Evolutionary conservation across 176 grass and related monocot species (phyloP).

Genomic region (Rhynchospora tenuis): DNA sequence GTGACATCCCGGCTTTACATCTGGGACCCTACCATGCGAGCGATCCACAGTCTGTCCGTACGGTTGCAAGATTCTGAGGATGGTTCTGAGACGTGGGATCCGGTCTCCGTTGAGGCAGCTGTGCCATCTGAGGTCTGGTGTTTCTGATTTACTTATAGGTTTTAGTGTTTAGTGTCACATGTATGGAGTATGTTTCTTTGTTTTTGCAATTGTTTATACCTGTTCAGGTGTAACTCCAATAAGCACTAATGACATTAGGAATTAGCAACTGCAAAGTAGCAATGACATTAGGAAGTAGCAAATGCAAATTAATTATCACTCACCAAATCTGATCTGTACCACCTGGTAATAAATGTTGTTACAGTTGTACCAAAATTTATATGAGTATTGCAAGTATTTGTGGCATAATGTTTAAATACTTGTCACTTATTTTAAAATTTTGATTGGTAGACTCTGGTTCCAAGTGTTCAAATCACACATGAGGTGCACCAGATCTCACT

Average conservation of each 20-base stretch:
- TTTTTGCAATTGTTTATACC: not conserved
- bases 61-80: constrained; percentile 50
- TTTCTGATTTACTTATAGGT: not conserved
- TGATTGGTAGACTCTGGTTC: constrained; percentile 43
- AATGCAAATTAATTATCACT: not conserved
- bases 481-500: constrained; percentile 52
- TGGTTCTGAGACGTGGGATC: constrained; percentile 24
- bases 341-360: not conserved
- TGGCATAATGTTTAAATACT: not conserved
- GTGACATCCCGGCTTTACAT: constrained; percentile 58
- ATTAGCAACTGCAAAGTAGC: too few relatives aligned
- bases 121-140: constrained; percentile 64
- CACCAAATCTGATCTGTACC: constrained; percentile 1
- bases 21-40: constrained; percentile 46
- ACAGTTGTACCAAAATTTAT: not conserved
- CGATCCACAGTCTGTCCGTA: constrained; percentile 56
- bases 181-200: not conserved
- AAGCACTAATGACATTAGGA: not conserved
- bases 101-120: constrained; percentile 57
- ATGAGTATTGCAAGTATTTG: constrained; percentile 10
- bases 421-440: constrained; percentile 26
- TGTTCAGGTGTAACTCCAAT: not conserved
- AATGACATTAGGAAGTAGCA: not conserved
- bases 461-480: constrained; percentile 47
- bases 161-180: not conserved